Conservation (phyloP, 352 stramenopile genomes). For the Phytophthora multivora region DNA sequence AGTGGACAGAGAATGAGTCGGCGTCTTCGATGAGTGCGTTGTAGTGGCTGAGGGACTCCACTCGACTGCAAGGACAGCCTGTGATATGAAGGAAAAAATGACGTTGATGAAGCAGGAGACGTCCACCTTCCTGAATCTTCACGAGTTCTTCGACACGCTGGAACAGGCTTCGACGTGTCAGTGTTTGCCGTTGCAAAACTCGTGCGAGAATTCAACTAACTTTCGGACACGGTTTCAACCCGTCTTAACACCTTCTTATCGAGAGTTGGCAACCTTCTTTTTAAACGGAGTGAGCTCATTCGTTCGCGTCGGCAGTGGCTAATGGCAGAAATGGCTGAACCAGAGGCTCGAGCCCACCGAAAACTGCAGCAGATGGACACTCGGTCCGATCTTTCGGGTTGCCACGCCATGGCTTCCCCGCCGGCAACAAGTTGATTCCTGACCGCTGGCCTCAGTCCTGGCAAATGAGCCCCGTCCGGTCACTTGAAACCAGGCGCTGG, state of each 20-base stretch:
- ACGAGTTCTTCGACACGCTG: background rate
- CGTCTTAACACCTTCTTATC: slow-evolving; percentile 20
- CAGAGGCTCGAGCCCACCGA: slow-evolving; percentile 2
- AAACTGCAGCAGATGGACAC: slow-evolving; percentile 1
- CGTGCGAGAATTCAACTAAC: background rate
- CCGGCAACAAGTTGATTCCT: slow-evolving; percentile 20
- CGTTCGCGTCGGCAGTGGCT: slow-evolving; percentile 10
- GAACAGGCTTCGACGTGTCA: slow-evolving; percentile 13
- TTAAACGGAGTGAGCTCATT: slow-evolving; percentile 7
- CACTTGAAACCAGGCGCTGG: slow-evolving; percentile 30
- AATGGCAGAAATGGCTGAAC: slow-evolving; percentile 18
- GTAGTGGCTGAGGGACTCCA: background rate
- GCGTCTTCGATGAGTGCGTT: background rate
- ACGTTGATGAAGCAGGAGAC: slow-evolving; percentile 3
- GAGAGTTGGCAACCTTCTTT: background rate
- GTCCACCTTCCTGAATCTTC: background rate
- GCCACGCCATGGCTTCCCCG: slow-evolving; percentile 16
- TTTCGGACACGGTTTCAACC: slow-evolving; percentile 6
- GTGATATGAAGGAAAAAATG: slow-evolving; percentile 21
- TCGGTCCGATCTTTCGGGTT: slow-evolving; percentile 6
- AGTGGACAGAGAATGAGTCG: slow-evolving; percentile 21
- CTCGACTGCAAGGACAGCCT: slow-evolving; percentile 6
- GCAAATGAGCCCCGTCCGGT: slow-evolving; percentile 33
- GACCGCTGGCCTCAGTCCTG: slow-evolving; percentile 29
- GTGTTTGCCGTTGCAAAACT: slow-evolving; percentile 7